phyloP scores from a whole-genome alignment of 1,284 basidiomycete species.

The Fistulinella staudtii region DNA sequence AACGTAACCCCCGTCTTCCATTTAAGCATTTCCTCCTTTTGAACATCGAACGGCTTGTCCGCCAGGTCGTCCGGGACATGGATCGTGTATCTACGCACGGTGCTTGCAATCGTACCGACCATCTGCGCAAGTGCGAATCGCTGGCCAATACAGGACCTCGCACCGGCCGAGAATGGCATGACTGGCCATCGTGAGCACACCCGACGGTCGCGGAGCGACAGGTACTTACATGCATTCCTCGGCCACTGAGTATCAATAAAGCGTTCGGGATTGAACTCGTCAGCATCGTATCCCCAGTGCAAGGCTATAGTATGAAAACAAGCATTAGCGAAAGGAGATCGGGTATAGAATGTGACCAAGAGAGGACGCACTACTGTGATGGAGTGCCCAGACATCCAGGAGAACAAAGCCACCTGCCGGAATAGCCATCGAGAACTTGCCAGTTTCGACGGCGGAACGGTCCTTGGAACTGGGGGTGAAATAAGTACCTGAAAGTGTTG shows the following conservation, averaged over 20 bases:
- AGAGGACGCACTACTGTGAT: conserved; percentile 36
- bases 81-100: conserved; percentile 31
- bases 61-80: conserved; percentile 33
- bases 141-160: conserved; percentile 40
- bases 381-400: conserved; percentile 38
- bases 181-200: conserved; percentile 17
- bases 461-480: conserved; percentile 32
- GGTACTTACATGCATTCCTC: conserved; percentile 28
- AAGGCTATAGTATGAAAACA: conserved; percentile 20
- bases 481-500: conserved; percentile 31
- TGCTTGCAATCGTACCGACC: conserved; percentile 27
- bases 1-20: conserved; percentile 33
- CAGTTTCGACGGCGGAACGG: conserved; percentile 24
- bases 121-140: conserved; percentile 30
- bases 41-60: conserved; percentile 22
- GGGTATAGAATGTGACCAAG: neutral
- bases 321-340: neutral
- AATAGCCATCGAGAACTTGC: conserved; percentile 36
- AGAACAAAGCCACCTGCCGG: conserved; percentile 38
- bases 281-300: conserved; percentile 42
- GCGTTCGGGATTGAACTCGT: conserved; percentile 43
- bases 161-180: conserved; percentile 39
- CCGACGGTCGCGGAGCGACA: neutral
- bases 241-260: conserved; percentile 46
- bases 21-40: conserved; percentile 25